Conservation (phyloP, 1,284 basidiomycete species). For the Leccinum glutinopallens region DNA sequence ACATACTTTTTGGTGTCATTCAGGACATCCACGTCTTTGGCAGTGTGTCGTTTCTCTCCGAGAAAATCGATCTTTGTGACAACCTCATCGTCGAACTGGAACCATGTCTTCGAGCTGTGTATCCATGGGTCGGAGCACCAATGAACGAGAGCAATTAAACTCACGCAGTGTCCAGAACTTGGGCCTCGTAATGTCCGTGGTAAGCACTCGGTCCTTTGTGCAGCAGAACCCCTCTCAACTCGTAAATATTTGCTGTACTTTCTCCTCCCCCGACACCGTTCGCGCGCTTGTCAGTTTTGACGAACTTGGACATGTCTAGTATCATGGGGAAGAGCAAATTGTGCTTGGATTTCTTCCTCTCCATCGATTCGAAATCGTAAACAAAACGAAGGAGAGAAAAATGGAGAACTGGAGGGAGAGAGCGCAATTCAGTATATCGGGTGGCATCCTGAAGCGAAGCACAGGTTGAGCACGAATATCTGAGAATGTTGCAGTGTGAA, state of each 20-base stretch:
- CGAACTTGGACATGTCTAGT: constrained; percentile 74
- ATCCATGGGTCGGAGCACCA: constrained; percentile 14
- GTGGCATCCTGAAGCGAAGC: constrained; percentile 72
- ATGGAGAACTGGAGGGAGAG: constrained; percentile 83
- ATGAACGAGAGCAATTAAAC: constrained; percentile 29
- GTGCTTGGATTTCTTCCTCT: constrained; percentile 84
- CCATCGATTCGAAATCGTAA: constrained; percentile 75
- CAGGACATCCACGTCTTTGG: constrained; percentile 35
- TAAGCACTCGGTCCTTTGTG: constrained; percentile 88
- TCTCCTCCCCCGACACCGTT: constrained; percentile 15
- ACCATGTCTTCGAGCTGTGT: constrained; percentile 75
- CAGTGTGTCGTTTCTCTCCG: constrained; percentile 42
- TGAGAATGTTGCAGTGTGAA: constrained; percentile 32
- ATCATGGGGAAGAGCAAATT: constrained; percentile 70
- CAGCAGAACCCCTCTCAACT: constrained; percentile 78
- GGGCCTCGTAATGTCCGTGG: constrained; percentile 91
- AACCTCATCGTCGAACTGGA: constrained; percentile 84
- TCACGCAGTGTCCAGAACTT: constrained; percentile 79
- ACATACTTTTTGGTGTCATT: constrained; percentile 34
- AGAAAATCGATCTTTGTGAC: constrained; percentile 65
- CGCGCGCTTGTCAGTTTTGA: constrained; percentile 37
- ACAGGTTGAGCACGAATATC: constrained; percentile 80
- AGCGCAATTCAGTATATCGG: constrained; percentile 66
- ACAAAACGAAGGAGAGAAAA: constrained; percentile 89
- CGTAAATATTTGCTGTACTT: constrained; percentile 52